Evolutionary conservation across 192 early-diverging fungal species (phyloP), one percentile per base, ranked within the genome.

Genomic region (Coemansia sp.): DNA sequence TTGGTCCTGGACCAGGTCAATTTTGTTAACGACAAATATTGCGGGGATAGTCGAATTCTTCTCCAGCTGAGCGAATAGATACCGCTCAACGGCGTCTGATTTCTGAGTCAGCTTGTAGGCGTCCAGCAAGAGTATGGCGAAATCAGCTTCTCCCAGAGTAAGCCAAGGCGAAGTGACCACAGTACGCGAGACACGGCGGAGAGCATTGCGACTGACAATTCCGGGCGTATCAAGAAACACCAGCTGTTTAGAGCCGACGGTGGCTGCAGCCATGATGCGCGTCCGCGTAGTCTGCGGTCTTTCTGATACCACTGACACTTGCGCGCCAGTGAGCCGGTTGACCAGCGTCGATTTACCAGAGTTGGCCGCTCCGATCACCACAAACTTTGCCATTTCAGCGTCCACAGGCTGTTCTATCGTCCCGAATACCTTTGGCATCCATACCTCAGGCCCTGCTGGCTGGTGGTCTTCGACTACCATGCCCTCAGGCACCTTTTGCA

Each of bases 291-390:
- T 93, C 71, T 93, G 92, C 39, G 92, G 85, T 68, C 87, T 85
- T 53, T 87, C 68, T 3, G 92, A 92, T 15, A 91, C 92, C 9
- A 91, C 84, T 31, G 92, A 90, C 33, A 93, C 85, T 39, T 86
- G 47, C 10, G 46, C 64, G 57, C 85, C 88, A 5, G 89, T 77
- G 11, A 93, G 73, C 34, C 85, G 76, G 69, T 93, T 93, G n/a
- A 93, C 74, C 60, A 93, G 71, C n/a, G 92, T 93, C 1, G 92
- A 93, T 69, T 93, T 93, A 36, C 92, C 92, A 3, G 88, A 89
- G 68, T 93, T 93, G 29, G 92, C 87, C 31, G 89, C 86, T 18
- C 92, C 92, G 31, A 93, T 72, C 8, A 93, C 57, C 43, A 87
- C 88, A 29, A 91, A 78, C 71, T 90, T 89, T 31, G 80, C 71